Base-by-base conservation (phyloP, 1,139 yeast species). In the Debaryomycetaceae sp. region DNA sequence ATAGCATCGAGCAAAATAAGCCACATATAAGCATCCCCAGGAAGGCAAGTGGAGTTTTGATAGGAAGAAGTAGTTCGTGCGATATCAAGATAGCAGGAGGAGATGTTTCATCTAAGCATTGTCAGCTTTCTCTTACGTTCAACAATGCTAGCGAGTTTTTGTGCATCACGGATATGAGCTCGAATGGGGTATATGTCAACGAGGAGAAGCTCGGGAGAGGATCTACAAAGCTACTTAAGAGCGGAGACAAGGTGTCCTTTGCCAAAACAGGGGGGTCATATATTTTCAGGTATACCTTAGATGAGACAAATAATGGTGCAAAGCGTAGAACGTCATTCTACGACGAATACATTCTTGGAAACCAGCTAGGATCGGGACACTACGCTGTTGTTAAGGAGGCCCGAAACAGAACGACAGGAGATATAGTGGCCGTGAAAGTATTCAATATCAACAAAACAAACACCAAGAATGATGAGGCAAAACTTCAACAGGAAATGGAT, bases 351-450 rank as follows among this genome's bases (percentile, higher is more conserved):
- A 68, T 80, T 1, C 53, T 84, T 36, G 87, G 87, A 0, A 72
- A 70, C 45, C 80, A 83, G 50, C 63, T 86, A 24, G 95, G 95
- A 0, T 68, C 85, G 4, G 95, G 95, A 0, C 93, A 85, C 63
- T 86, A 85, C 59, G 93, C 93, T 1, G 80, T 82, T 17, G 95
- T 86, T 2, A 83, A 80, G 57, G 88, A 84, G 51, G 89, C 89
- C 2, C 68, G 74, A 22, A 75, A 79, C 51, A 75, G 82, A 50
- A 60, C 65, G 13, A 74, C 83, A 0, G 88, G 88, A 0, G 76
- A 76, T 45, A 63, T 75, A 1, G 85, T 82, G 37, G 93, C 93
- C 0, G 87, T 85, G 4, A 85, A 85, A 57, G 81, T 85, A n/a
- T 85, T 85, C 59, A 86, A 85, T 57, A 88, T 90, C 0, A 82